Evolutionary conservation across 2,329 filamentous ascomycete genomes (phyloP), one percentile per base, ranked within the genome.

Genomic region (Aotearoamyces nothofagi): DNA sequence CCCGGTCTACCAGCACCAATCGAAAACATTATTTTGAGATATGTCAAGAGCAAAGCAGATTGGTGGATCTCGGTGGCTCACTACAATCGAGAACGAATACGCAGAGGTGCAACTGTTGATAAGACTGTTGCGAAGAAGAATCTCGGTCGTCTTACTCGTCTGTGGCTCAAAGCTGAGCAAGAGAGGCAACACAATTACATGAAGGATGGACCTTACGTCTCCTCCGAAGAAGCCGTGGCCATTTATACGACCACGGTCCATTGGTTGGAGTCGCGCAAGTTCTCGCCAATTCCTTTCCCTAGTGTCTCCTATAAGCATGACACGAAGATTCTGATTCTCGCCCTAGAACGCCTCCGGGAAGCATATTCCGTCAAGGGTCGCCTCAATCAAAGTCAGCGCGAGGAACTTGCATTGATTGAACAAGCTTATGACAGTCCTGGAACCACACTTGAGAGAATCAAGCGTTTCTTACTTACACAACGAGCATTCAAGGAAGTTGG

Each of bases 121-220:
- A 98, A 98, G 63, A 98, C 90, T 3, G 92, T 98, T 15, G 90
- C 90, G 4, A 98, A 98, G 70, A 98, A 98, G 69, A 98, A 98
- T 42, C 66, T 98, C 37, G 90, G 90, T 34, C 81, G 90, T 43
- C 62, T 98, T 40, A 98, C 90, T 10, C 75, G 90, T 51, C 61
- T 98, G 17, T 98, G 90, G 90, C 66, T 98, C 35, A 98, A 98
- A 63, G 80, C 90, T 13, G 90, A 98, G 59, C 90, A 98, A 56
- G 90, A 98, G 55, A 69, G 92, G 34, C 90, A 98, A 52, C 90
- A 98, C 62, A 98, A 98, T 50, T 94, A 98, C 56, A 84, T 96
- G 74, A 98, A 98, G 59, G 92, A 98, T 45, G 90, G 90, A 3
- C 90, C 90, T 1, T 98, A 98, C 39, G 87, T 98, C 19, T 96